Conservation (phyloP, 2,329 filamentous ascomycete genomes). For the Pseudogymnoascus sp. region DNA sequence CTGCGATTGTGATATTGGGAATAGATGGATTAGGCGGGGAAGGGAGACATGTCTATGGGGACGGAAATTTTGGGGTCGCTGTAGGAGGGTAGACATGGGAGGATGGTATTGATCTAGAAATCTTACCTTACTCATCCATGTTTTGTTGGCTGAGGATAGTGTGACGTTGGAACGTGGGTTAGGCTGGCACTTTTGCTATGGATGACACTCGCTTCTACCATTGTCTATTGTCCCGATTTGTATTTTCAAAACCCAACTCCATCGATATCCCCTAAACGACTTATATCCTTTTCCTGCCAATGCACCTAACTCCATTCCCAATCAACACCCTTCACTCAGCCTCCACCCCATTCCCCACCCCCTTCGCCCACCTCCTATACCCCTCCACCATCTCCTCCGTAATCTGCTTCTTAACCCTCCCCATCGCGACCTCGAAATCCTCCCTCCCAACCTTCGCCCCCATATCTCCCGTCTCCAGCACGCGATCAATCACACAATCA, state of each 20-base stretch:
- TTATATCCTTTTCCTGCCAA: not conserved
- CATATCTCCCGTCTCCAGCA: conserved; percentile 33
- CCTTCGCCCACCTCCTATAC: conserved; percentile 48
- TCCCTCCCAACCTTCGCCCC: conserved; percentile 36
- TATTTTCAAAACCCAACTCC: not conserved
- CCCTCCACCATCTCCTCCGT: conserved; percentile 48
- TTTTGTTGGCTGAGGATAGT: not conserved
- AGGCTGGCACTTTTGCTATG: not conserved
- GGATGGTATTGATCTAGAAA: not conserved
- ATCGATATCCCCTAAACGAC: not conserved
- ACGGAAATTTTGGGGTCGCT: too few species aligned
- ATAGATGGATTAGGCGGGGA: not conserved
- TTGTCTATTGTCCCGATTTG: not conserved
- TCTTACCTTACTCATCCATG: not conserved
- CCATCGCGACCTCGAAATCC: conserved; percentile 38
- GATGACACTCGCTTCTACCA: not conserved
- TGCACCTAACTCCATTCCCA: not conserved
- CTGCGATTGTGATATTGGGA: conserved; percentile 2
- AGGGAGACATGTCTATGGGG: not conserved
- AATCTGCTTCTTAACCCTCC: conserved; percentile 47
- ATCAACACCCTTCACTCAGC: not conserved
- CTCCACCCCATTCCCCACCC: conserved; percentile 11
- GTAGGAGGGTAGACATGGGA: not conserved
- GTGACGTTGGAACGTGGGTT: not conserved
- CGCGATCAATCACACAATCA: conserved; percentile 43